Evolutionary conservation across 345 rosid species (phyloP).

Genomic region (Lepidium aucheri): DNA sequence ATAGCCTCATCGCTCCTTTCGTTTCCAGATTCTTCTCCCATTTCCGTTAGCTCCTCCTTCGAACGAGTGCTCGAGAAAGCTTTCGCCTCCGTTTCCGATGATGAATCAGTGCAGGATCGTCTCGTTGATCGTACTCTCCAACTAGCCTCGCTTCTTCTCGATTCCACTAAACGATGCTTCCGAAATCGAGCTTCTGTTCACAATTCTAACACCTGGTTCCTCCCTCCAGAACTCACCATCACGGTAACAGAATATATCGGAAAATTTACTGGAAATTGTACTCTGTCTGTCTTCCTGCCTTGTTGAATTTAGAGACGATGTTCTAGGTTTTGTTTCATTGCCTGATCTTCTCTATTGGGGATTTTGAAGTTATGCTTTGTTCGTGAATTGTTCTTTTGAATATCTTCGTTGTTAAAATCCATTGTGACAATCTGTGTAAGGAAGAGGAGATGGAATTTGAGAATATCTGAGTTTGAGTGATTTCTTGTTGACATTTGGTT

Average conservation of each 20-base stretch:
- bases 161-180: constrained; percentile 56
- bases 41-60: background rate
- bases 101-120: background rate
- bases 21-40: constrained; percentile 5
- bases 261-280: background rate
- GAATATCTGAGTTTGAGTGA: background rate
- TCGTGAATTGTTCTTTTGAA: background rate
- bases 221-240: constrained; percentile 75
- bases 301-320: background rate
- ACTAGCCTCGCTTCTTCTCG: constrained; percentile 32
- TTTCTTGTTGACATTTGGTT: background rate
- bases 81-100: background rate
- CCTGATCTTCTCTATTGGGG: background rate
- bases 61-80: constrained; percentile 15
- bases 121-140: background rate
- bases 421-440: background rate
- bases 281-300: background rate
- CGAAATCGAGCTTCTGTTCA: constrained; percentile 61
- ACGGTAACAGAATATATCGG: constrained; percentile 32
- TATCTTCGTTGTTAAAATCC: too few species aligned
- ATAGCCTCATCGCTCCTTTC: background rate
- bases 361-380: background rate
- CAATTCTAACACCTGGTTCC: constrained; percentile 61
- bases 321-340: background rate
- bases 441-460: background rate